A percentile compares a stretch with the other conserved stretches of the same genome.
These are phyloP conservation scores for Diatrype stigma DNA, from an alignment of 2,329 filamentous ascomycete species.

Conservation along the genomic window DNA sequence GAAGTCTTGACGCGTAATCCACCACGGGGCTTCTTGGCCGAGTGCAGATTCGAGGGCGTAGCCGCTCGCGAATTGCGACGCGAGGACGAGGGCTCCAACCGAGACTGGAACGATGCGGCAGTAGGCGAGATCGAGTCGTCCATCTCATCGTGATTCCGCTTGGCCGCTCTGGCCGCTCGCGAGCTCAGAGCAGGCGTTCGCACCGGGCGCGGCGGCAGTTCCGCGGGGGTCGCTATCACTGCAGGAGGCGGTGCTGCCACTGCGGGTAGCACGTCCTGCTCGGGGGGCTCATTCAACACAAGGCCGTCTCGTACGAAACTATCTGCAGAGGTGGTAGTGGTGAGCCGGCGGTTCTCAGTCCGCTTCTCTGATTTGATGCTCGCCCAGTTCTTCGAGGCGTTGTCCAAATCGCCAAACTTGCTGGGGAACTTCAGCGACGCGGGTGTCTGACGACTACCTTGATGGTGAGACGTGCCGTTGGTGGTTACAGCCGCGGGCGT, in stretches of 20 bases:
- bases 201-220: constrained; percentile 21
- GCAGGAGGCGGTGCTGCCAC: constrained; percentile 18
- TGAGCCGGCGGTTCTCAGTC: constrained; percentile 17
- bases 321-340: constrained; percentile 16
- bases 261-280: constrained; percentile 18
- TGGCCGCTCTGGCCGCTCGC: constrained; percentile 32
- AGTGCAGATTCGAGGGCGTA: constrained; percentile 53
- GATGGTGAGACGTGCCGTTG: constrained; percentile 18
- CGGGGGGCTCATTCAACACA: constrained; percentile 12
- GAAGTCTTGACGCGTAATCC: constrained; percentile 65
- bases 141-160: constrained; percentile 51
- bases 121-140: constrained; percentile 52
- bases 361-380: constrained; percentile 22
- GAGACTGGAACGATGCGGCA: constrained; percentile 44
- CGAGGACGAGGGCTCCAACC: constrained; percentile 39
- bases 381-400: constrained; percentile 10
- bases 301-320: constrained; percentile 26
- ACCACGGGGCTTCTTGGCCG: constrained; percentile 56
- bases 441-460: constrained; percentile 4
- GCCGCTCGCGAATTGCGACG: constrained; percentile 53
- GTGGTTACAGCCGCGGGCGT: constrained; percentile 19
- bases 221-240: constrained; percentile 11
- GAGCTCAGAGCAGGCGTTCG: constrained; percentile 25
- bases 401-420: constrained; percentile 20
- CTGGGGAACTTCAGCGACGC: constrained; percentile 20